Percentiles rank a stretch among this genome's conserved stretches.
Evolutionary conservation across 495 filamentous ascomycete genomes (phyloP).

Genomic region (Tuber microsphaerosporum): DNA sequence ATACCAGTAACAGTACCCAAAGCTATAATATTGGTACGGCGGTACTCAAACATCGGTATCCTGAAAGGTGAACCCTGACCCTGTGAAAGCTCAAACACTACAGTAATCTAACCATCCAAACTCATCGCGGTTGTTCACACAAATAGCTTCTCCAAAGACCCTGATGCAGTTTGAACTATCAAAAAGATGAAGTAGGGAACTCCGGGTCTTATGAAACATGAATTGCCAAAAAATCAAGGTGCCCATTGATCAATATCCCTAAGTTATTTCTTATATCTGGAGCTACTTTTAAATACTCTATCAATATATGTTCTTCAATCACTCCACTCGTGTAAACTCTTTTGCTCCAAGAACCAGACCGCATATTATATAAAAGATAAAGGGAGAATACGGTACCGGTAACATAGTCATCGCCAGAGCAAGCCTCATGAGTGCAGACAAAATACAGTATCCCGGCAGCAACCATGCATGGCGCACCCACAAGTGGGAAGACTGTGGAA

Average conservation of each 20-base stretch:
- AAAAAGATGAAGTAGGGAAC: background rate
- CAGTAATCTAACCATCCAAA: background rate
- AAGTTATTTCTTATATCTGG: background rate
- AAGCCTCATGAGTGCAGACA: background rate
- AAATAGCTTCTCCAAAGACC: background rate
- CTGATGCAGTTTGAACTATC: background rate
- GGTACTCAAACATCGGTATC: background rate
- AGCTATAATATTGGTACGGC: no score
- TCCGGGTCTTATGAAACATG: background rate
- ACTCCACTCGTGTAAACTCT: background rate
- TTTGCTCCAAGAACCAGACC: background rate
- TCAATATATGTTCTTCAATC: background rate
- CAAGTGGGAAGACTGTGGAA: background rate
- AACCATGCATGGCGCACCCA: background rate
- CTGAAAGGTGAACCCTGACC: background rate
- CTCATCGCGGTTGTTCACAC: background rate
- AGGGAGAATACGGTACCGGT: background rate
- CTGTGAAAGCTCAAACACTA: background rate
- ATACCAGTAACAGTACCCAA: background rate
- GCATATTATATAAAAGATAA: background rate
- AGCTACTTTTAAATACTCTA: background rate
- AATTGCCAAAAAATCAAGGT: background rate
- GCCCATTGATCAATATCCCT: background rate
- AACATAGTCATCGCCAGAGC: background rate
- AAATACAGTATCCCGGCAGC: background rate